phyloP scores from a whole-genome alignment of 2,329 filamentous ascomycete species.

The Arthrobotrys conoides region DNA sequence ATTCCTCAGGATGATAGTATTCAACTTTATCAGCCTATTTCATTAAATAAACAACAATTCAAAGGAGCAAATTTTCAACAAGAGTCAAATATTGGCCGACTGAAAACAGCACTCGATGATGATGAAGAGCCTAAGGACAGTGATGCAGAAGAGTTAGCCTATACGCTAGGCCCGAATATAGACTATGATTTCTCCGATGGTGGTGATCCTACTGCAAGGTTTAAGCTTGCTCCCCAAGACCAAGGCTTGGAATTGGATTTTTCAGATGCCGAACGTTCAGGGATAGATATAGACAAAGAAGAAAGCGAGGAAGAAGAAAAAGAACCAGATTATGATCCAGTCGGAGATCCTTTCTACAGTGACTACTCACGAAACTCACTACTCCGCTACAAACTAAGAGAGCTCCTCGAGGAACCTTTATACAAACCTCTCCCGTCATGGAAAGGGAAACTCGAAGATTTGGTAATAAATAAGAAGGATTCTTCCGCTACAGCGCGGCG shows the following conservation, averaged over 20 bases:
- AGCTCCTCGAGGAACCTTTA: slow-evolving; percentile 23
- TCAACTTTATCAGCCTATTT: background rate
- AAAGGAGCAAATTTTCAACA: background rate
- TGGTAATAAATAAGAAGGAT: slow-evolving; percentile 10
- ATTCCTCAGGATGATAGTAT: background rate
- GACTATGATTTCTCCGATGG: background rate
- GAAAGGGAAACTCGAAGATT: background rate
- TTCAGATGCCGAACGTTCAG: background rate
- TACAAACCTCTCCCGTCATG: slow-evolving; percentile 19
- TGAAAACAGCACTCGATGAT: slow-evolving; percentile 31
- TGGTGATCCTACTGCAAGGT: slow-evolving; percentile 10
- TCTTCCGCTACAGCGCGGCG: background rate
- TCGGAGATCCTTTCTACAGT: slow-evolving; percentile 6
- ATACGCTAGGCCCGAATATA: background rate
- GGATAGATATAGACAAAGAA: slow-evolving; percentile 12
- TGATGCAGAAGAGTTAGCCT: slow-evolving; percentile 1
- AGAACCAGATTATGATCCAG: slow-evolving; percentile 19
- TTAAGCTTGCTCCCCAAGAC: background rate
- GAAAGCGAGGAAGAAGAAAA: slow-evolving; percentile 9
- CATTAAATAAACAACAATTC: slow-evolving; percentile 6
- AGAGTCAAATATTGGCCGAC: background rate
- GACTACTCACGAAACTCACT: slow-evolving; percentile 4
- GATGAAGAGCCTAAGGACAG: background rate
- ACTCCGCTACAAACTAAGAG: slow-evolving; percentile 8
- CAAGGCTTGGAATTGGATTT: background rate